Evolutionary conservation across 225 moss, liverwort and hornwort genomes (phyloP).

Genomic region (Marchantia paleacea): DNA sequence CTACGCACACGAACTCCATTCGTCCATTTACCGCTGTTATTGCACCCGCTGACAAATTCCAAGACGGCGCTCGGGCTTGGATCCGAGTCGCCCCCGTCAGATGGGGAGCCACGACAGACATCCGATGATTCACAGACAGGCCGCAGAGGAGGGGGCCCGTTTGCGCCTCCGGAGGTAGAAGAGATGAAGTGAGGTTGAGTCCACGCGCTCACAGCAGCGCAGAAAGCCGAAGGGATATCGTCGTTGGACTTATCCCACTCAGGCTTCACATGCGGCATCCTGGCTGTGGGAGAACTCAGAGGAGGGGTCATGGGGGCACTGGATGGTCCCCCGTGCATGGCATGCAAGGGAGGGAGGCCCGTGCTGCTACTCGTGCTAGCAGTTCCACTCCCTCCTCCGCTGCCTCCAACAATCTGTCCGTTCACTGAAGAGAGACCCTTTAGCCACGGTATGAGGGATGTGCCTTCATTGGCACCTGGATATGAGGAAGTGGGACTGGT

Average conservation of each 20-base stretch:
- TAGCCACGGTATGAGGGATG: conserved; percentile 92
- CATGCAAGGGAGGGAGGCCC: conserved; percentile 78
- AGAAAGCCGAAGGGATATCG: conserved; percentile 51
- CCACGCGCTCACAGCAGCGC: conserved; percentile 65
- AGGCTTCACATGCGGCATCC: conserved; percentile 84
- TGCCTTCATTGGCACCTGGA: conserved; percentile 76
- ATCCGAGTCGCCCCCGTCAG: conserved; percentile 64
- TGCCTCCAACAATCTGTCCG: conserved; percentile 34
- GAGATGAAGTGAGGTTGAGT: conserved; percentile 73
- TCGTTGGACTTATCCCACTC: conserved; percentile 86
- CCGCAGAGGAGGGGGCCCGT: conserved; percentile 3
- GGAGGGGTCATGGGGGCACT: conserved; percentile 97
- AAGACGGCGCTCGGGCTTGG: conserved; percentile 55
- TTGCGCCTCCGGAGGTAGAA: not conserved
- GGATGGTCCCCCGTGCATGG: conserved; percentile 67
- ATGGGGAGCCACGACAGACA: conserved; percentile 72
- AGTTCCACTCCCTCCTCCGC: conserved; percentile 58
- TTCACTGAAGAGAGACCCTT: conserved; percentile 71
- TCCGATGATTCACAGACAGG: conserved; percentile 64
- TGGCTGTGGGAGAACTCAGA: conserved; percentile 77
- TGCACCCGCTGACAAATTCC: conserved; percentile 69
- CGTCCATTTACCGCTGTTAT: conserved; percentile 81
- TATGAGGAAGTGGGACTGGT: conserved; percentile 82
- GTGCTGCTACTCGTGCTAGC: conserved; percentile 81
- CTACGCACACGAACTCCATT: conserved; percentile 83